Evolutionary conservation across 192 early-diverging fungal species (phyloP).

Genomic region (Gaertneriomyces sp.): DNA sequence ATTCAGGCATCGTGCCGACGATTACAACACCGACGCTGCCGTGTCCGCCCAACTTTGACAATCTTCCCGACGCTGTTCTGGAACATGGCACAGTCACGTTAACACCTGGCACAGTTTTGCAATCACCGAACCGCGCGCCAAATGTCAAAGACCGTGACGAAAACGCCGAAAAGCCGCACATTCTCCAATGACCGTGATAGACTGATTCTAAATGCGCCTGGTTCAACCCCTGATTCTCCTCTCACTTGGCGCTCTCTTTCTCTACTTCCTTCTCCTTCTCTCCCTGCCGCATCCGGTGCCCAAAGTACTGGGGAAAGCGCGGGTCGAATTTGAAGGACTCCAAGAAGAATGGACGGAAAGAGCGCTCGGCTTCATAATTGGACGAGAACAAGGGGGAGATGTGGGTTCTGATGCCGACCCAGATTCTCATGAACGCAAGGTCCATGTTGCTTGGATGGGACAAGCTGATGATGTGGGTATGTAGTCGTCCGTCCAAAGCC

Average conservation of each 20-base stretch:
- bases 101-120: no score
- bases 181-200: no score
- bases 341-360: neutral
- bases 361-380: conserved; percentile 17
- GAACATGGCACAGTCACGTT: no score
- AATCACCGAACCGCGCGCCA: no score
- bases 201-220: neutral
- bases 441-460: conserved; percentile 10
- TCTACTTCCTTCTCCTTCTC: conserved; percentile 16
- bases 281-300: conserved; percentile 11
- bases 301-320: neutral
- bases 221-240: conserved; percentile 17
- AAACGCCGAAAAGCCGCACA: no score
- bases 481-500: no score
- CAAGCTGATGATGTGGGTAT: neutral
- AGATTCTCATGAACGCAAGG: neutral
- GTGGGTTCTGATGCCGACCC: neutral
- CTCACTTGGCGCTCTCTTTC: neutral
- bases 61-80: no score
- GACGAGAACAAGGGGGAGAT: conserved; percentile 4
- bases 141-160: no score
- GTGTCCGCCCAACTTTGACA: no score
- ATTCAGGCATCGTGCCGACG: no score
- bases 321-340: conserved; percentile 8
- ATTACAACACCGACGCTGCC: no score